Conservation (phyloP, 208 protist species). For the Lotmaria passim region DNA sequence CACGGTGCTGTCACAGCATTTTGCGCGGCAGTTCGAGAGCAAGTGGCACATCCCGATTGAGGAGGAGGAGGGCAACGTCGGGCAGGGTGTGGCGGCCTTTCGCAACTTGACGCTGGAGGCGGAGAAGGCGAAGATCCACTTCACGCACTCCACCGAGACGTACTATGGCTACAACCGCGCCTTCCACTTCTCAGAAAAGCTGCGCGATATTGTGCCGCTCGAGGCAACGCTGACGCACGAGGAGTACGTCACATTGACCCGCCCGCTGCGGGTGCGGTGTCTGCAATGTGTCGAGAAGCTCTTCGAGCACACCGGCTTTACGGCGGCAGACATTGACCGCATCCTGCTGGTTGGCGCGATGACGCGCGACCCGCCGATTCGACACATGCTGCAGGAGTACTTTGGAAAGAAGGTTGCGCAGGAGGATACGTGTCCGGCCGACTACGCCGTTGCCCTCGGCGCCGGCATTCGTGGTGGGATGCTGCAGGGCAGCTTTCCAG, state of each 20-base stretch:
- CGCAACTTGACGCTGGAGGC: conserved; percentile 79
- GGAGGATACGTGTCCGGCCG: conserved; percentile 80
- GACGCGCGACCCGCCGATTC: conserved; percentile 91
- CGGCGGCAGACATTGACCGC: conserved; percentile 76
- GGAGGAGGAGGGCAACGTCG: conserved; percentile 85
- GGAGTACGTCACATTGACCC: conserved; percentile 85
- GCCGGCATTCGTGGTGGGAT: conserved; percentile 82
- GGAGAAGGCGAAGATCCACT: conserved; percentile 92
- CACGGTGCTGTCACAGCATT: conserved; percentile 81
- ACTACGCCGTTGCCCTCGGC: conserved; percentile 91
- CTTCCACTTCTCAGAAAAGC: conserved; percentile 87
- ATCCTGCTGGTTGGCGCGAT: conserved; percentile 91
- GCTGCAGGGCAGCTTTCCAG: conserved; percentile 82
- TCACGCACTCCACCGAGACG: conserved; percentile 88
- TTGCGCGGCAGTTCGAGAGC: conserved; percentile 77
- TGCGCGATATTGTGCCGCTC: conserved; percentile 87
- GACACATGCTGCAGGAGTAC: conserved; percentile 82
- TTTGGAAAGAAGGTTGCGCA: conserved; percentile 67
- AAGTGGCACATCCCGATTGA: conserved; percentile 91
- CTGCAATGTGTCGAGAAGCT: conserved; percentile 80
- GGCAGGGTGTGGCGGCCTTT: conserved; percentile 73
- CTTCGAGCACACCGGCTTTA: conserved; percentile 68
- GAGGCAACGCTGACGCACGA: conserved; percentile 86
- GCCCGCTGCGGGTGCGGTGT: conserved; percentile 80
- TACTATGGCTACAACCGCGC: conserved; percentile 90